phyloP scores from a whole-genome alignment of 257 asterid genomes.

The Plantago elongata region DNA sequence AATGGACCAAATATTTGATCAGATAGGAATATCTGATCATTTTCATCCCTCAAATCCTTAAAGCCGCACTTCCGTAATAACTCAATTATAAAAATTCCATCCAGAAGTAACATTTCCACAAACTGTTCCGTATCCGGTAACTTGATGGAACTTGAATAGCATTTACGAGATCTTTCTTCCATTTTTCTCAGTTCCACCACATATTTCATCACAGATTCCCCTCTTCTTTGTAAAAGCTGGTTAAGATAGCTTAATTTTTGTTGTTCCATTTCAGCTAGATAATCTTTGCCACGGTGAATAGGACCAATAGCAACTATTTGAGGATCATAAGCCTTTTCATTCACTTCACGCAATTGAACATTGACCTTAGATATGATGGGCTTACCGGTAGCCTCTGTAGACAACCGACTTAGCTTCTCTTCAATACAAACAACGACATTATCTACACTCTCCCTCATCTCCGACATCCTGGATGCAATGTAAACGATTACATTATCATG shows the following conservation, averaged over 20 bases:
- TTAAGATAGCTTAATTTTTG: conserved; percentile 4
- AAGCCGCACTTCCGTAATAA: conserved; percentile 2
- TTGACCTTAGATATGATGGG: background rate
- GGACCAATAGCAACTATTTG: conserved; percentile 2
- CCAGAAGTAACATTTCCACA: conserved; percentile 23
- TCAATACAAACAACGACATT: background rate
- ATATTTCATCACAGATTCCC: background rate
- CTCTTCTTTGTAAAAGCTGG: conserved; percentile 1
- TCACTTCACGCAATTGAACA: background rate
- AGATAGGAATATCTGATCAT: conserved; percentile 13
- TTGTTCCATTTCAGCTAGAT: background rate
- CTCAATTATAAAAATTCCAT: conserved; percentile 27
- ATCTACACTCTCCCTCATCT: background rate
- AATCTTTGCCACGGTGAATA: background rate
- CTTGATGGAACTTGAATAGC: background rate
- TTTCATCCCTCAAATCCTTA: background rate
- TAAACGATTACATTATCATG: too few relatives aligned
- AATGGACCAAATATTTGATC: background rate
- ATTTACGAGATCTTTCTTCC: background rate
- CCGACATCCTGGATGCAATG: background rate
- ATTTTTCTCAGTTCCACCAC: background rate
- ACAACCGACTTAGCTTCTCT: background rate
- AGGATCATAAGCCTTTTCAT: conserved; percentile 1
- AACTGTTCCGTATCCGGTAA: background rate
- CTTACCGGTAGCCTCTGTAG: background rate